Evolutionary conservation across 163 green algal genomes (phyloP), one percentile per base, ranked within the genome.

Genomic region (Chloroidium sp.): DNA sequence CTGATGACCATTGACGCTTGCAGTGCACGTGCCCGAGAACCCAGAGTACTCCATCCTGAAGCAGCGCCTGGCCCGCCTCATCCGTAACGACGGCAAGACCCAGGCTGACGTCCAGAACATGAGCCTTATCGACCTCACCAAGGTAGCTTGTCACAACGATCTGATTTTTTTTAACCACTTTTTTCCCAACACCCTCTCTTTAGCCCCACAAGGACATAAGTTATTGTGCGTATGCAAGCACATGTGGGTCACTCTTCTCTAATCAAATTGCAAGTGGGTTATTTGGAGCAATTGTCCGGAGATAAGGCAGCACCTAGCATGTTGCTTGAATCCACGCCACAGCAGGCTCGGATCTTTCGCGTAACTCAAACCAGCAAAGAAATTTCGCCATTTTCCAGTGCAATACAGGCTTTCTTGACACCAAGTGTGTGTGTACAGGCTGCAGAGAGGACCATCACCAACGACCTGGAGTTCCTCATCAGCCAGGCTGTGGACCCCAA

Each of bases 31-130:
- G 76, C 81, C 91, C 2, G 75, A 92, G 74, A 92, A 98, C 87
- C 92, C 93, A 0, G 94, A 98, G 91, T 94, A 92, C 85, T 90
- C 86, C 62, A 96, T 97, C 88, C 87, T 98, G 69, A 96, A 95
- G 89, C 87, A 94, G 85, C 89, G 92, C 78, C 89, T 98, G 79
- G 90, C 92, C 8, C 85, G 88, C 75, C 91, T 88, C 80, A 78
- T 94, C 68, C 80, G 85, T 12, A 88, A 93, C 81, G 92, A 95
- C 85, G 85, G 87, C 75, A n/a, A 81, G n/a, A 80, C 57, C 62
- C 78, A 89, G 6, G 77, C 79, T n/a, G 77, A 84, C 58, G 79
- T 89, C 1, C 62, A 80, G 75, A 69, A 82, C 6, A 84, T 95
- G 78, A 80, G 86, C 84, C 85, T 97, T 77, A 87, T 90, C 2